phyloP scores from a whole-genome alignment of 352 stramenopile species.

The Globisporangium echinulatum region DNA sequence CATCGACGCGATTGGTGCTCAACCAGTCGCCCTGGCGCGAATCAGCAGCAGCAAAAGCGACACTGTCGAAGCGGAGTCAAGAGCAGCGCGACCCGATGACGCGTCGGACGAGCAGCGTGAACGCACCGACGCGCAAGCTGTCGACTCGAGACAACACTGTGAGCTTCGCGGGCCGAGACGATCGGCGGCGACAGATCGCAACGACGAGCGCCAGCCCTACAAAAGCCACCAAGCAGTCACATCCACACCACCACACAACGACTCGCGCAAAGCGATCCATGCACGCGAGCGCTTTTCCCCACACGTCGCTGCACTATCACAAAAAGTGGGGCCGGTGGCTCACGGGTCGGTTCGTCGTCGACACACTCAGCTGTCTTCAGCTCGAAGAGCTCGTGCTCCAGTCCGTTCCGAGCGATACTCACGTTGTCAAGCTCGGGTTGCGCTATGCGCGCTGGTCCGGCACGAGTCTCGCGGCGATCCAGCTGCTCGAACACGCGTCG shows the following conservation, averaged over 20 bases:
- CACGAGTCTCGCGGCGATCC: slow-evolving; percentile 44
- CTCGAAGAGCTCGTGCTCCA: slow-evolving; percentile 56
- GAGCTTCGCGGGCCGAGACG: not conserved
- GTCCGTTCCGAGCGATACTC: slow-evolving; percentile 29
- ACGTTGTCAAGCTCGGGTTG: slow-evolving; percentile 50
- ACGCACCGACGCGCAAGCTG: not conserved
- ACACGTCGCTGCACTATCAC: slow-evolving; percentile 32
- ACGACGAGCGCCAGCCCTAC: not conserved
- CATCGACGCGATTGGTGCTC: no score
- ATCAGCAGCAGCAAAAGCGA: not conserved
- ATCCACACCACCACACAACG: not conserved
- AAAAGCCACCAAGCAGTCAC: not conserved
- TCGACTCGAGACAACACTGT: not conserved
- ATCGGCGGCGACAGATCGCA: not conserved
- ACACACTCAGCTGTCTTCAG: slow-evolving; percentile 64
- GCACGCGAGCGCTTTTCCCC: not conserved
- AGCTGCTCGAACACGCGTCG: slow-evolving; percentile 51
- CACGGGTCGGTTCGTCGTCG: slow-evolving; percentile 36
- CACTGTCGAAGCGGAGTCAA: not conserved
- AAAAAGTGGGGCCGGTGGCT: slow-evolving; percentile 57
- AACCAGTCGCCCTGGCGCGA: not conserved
- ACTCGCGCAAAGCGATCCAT: not conserved
- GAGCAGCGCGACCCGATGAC: not conserved
- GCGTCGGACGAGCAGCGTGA: slow-evolving; percentile 1
- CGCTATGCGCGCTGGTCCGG: slow-evolving; percentile 47